Conservation (phyloP, 2,329 filamentous ascomycete species). For the Cercospora janseana region DNA sequence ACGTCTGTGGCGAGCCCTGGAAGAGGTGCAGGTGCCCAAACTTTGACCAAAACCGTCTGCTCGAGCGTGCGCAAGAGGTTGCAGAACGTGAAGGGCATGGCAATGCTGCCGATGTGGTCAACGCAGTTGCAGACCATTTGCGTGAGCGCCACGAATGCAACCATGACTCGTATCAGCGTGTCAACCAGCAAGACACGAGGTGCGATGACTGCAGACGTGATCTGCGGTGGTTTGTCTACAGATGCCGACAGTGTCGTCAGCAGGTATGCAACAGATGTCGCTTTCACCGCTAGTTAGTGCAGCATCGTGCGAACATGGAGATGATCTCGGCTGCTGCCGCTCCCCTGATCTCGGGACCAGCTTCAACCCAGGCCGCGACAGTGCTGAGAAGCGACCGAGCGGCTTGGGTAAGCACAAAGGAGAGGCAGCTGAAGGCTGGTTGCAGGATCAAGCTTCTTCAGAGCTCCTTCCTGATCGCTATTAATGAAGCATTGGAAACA, state of each 20-base stretch:
- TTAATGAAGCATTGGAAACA: too few relatives aligned
- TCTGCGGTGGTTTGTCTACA: background rate
- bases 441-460: too few relatives aligned
- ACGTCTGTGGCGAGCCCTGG: constrained; percentile 10
- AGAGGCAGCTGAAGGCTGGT: too few relatives aligned
- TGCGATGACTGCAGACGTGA: background rate
- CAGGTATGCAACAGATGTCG: background rate
- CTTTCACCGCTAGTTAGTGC: background rate
- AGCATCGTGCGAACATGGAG: too few relatives aligned
- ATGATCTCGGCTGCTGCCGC: too few relatives aligned
- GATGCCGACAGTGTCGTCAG: background rate
- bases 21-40: constrained; percentile 9
- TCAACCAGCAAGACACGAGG: background rate
- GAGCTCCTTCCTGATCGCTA: too few relatives aligned
- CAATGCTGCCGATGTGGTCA: background rate
- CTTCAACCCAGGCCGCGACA: too few relatives aligned
- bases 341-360: too few relatives aligned
- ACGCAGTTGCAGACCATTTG: background rate
- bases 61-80: constrained; percentile 2
- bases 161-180: background rate
- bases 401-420: too few relatives aligned
- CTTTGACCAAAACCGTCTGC: constrained; percentile 6
- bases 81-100: background rate
- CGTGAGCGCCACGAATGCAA: background rate
- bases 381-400: too few relatives aligned